Evolutionary conservation across 176 grass and related monocot genomes (phyloP).

Genomic region (Triticum turgidum): DNA sequence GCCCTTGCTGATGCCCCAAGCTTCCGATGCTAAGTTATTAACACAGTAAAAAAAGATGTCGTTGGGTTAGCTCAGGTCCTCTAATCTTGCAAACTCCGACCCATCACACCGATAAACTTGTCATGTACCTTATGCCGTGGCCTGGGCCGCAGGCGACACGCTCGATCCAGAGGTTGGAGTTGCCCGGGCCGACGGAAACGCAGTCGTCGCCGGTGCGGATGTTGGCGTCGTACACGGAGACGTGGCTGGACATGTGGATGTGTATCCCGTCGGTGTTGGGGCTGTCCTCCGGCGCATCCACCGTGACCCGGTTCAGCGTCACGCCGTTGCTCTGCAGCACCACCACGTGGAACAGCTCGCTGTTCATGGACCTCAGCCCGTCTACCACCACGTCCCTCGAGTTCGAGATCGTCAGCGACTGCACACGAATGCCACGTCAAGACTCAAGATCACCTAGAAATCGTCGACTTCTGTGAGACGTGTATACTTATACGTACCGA

Average conservation of each 20-base stretch:
- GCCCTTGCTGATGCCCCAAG: slow-evolving; percentile 45
- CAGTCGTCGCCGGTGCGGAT: slow-evolving; percentile 93
- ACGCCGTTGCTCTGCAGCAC: slow-evolving; percentile 55
- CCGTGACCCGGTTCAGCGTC: slow-evolving; percentile 51
- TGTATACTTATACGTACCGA: slow-evolving; percentile 31
- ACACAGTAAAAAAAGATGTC: no score
- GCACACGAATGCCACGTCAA: background rate
- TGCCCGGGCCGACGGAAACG: slow-evolving; percentile 82
- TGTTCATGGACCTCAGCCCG: slow-evolving; percentile 62
- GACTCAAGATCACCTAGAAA: background rate
- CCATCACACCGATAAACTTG: no score
- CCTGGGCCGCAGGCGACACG: slow-evolving; percentile 79
- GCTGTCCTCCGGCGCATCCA: slow-evolving; percentile 66
- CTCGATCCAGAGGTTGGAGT: slow-evolving; percentile 86
- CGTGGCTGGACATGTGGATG: slow-evolving; percentile 67
- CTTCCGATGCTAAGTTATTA: slow-evolving; percentile 49
- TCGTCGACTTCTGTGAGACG: background rate
- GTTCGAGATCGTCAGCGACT: slow-evolving; percentile 79
- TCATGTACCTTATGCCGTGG: slow-evolving; percentile 77
- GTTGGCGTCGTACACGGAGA: slow-evolving; percentile 48
- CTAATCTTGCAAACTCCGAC: no score
- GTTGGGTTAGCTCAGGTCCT: no score
- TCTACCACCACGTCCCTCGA: slow-evolving; percentile 65
- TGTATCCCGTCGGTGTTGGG: slow-evolving; percentile 95
- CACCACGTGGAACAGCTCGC: slow-evolving; percentile 79